Evolutionary conservation across 2,329 filamentous ascomycete species (phyloP), one percentile per base, ranked within the genome.

Genomic region (Talaromyces sp.): DNA sequence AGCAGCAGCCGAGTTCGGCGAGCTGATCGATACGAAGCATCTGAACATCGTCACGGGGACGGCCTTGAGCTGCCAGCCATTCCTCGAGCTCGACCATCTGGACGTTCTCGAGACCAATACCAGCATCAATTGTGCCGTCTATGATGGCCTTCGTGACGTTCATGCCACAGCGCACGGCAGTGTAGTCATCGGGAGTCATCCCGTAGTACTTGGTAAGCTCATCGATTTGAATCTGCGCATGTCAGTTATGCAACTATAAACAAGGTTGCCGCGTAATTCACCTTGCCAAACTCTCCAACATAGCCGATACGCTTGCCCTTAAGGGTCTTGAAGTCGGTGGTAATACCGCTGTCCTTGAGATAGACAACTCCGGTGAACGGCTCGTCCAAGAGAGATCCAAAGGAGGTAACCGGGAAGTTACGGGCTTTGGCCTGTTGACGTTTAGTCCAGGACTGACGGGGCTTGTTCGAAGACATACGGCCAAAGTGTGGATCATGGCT

Each of bases 1-100:
- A 93, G 85, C 90, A 93, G 81, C 90, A 93, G 59, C 90, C 90
- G 3, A 92, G 82, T 76, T 92, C 89, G 39, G 90, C 90, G 33
- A 93, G 87, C 80, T 92, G 86, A 74, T 93, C 90, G 73, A 93
- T 93, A 71, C 90, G 87, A 19, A 93, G 85, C 90, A 93, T 92
- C 78, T 91, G 87, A 8, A 92, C 90, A 68, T 92, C 89, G 14
- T 81, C 79, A 74, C 84, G 85, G 66, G 86, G 84, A 1, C 89
- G 87, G 69, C 83, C 83, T 74, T 90, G 88, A 0, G 74, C 68
- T 0, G 82, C 83, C 22, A 92, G 87, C 90, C 89, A 92, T 73
- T 91, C 89, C 75, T 90, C 89, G 1, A 93, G 83, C 78, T 92
- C 90, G 50, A 92, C 90, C 90, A 92, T 92, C 77, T 93, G 90